Evolutionary conservation across 176 grass and related monocot genomes (phyloP).

Genomic region (Ananas comosus): DNA sequence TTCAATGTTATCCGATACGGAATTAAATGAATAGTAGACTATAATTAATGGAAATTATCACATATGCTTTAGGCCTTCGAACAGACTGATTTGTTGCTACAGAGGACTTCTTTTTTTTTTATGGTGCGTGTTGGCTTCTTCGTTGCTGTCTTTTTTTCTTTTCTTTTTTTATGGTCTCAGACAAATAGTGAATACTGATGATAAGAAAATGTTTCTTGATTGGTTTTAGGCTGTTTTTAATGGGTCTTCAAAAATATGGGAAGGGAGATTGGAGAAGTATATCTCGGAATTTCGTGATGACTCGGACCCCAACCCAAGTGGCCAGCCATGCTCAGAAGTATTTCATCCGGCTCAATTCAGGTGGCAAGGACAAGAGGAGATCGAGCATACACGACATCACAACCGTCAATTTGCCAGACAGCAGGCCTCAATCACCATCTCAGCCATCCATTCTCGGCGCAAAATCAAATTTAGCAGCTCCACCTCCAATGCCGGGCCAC

Average conservation of each 20-base stretch:
- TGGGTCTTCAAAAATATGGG: slow-evolving; percentile 64
- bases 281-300: slow-evolving; percentile 61
- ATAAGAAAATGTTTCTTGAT: slow-evolving; percentile 20
- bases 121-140: no score
- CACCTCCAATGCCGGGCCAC: slow-evolving; percentile 4
- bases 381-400: slow-evolving; percentile 97
- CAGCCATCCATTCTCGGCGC: slow-evolving; percentile 37
- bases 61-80: no score
- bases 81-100: no score
- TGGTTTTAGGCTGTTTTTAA: slow-evolving; percentile 58
- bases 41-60: no score
- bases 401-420: slow-evolving; percentile 48
- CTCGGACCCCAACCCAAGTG: slow-evolving; percentile 80
- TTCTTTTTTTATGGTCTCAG: not conserved
- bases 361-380: slow-evolving; percentile 82
- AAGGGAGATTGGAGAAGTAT: slow-evolving; percentile 98
- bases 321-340: slow-evolving; percentile 95
- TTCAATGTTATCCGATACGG: no score
- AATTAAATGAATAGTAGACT: no score
- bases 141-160: not conserved
- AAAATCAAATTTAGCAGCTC: slow-evolving; percentile 30
- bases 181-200: not conserved
- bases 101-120: no score
- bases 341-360: slow-evolving; percentile 79
- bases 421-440: slow-evolving; percentile 34